phyloP scores from a whole-genome alignment of 2,329 filamentous ascomycete species.

The Alternaria postmessia region DNA sequence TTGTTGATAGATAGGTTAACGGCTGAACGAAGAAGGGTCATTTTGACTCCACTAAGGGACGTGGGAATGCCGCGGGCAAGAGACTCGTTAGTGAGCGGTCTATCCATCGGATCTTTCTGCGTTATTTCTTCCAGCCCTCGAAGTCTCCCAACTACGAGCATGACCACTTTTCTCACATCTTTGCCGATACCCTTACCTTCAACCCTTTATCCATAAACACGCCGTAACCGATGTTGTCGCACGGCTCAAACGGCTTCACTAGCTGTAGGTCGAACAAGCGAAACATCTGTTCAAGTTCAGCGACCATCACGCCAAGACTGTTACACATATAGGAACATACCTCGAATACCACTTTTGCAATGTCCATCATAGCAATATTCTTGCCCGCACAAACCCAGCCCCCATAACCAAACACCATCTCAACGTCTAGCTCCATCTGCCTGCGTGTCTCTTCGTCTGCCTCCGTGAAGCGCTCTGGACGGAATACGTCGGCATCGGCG shows the following conservation, averaged over 20 bases:
- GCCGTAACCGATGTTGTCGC: neutral
- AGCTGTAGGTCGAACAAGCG: conserved; percentile 1
- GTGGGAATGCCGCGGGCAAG: too few species aligned
- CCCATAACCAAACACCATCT: conserved; percentile 1
- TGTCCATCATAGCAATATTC: conserved; percentile 5
- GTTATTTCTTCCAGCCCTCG: too few species aligned
- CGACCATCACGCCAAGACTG: neutral
- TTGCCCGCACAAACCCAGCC: conserved; percentile 8
- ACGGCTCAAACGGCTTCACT: neutral
- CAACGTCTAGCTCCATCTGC: neutral
- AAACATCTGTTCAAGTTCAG: neutral
- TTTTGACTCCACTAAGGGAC: too few species aligned
- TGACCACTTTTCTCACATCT: neutral
- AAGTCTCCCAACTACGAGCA: neutral
- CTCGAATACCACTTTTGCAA: conserved; percentile 5
- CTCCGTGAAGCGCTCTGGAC: conserved; percentile 6
- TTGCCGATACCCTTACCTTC: neutral
- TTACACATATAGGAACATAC: neutral
- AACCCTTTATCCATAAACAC: neutral
- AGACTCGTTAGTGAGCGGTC: too few species aligned
- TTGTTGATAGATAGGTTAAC: too few species aligned
- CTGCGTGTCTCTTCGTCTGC: neutral
- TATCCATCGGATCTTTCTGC: too few species aligned
- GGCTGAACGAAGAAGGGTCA: too few species aligned
- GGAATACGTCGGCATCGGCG: neutral